Percentiles rank a stretch among this genome's conserved stretches.
These are phyloP conservation scores for Garcia nutans DNA, from an alignment of 345 rosid genomes.

Conservation along the genomic window DNA sequence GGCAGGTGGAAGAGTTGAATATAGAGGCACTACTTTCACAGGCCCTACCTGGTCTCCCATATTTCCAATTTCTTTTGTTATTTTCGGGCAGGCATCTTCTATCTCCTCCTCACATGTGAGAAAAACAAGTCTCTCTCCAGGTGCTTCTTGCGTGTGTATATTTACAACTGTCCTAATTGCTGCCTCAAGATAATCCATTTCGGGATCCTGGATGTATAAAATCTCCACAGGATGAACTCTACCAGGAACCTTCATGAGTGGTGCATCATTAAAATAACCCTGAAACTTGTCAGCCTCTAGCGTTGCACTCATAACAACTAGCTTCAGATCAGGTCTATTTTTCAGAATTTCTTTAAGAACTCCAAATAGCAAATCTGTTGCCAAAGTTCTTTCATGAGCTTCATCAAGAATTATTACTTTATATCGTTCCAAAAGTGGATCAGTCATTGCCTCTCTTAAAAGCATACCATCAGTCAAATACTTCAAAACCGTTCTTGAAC, in stretches of 20 bases:
- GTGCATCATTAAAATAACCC: constrained; percentile 77
- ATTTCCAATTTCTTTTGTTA: constrained; percentile 65
- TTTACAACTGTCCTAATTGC: constrained; percentile 87
- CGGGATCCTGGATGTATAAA: constrained; percentile 88
- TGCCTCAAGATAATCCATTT: constrained; percentile 90
- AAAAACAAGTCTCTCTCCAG: constrained; percentile 90
- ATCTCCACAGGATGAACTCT: constrained; percentile 95
- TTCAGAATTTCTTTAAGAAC: constrained; percentile 83
- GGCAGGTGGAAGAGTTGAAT: constrained; percentile 92
- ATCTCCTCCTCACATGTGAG: constrained; percentile 97
- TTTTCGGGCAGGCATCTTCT: constrained; percentile 95
- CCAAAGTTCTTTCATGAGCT: constrained; percentile 95
- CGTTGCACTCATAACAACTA: constrained; percentile 99
- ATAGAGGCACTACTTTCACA: constrained; percentile 75
- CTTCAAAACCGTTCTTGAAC: too few relatives aligned
- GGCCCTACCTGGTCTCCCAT: constrained; percentile 92
- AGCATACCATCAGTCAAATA: too few relatives aligned
- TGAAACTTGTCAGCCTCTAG: constrained; percentile 97
- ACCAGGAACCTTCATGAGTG: constrained; percentile 95
- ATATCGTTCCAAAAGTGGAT: constrained; percentile 93
- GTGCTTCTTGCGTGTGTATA: constrained; percentile 74
- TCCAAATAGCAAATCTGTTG: constrained; percentile 84
- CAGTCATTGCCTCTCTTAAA: too few relatives aligned
- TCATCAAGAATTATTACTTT: constrained; percentile 95
- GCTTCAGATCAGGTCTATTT: constrained; percentile 77